Conservation (phyloP, 1,284 basidiomycete genomes). For the Calocybe gambosa region DNA sequence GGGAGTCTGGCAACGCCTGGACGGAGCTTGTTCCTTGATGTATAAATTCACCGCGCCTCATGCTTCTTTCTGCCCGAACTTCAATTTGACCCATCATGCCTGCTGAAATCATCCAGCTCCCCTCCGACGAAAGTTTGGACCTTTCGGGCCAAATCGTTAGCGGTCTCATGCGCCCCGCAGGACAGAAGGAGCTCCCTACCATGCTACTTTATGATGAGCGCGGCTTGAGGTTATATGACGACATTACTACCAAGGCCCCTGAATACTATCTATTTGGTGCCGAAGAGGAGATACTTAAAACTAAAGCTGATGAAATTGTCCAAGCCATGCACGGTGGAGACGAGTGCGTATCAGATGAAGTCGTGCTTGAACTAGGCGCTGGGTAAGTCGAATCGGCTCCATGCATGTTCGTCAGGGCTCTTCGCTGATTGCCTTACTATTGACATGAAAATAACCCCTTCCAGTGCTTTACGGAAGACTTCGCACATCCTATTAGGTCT, state of each 20-base stretch:
- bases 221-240: constrained; percentile 79
- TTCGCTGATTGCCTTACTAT: neutral
- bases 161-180: constrained; percentile 49
- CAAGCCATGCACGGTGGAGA: constrained; percentile 59
- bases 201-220: constrained; percentile 84
- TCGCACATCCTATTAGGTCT: constrained; percentile 80
- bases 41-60: constrained; percentile 9
- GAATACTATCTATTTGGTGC: constrained; percentile 89
- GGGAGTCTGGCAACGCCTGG: neutral
- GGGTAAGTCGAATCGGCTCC: constrained; percentile 53
- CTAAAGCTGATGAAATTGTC: constrained; percentile 61
- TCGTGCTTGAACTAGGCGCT: constrained; percentile 81
- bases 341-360: constrained; percentile 44
- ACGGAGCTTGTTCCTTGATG: constrained; percentile 4
- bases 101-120: constrained; percentile 45
- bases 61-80: neutral
- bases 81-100: constrained; percentile 29
- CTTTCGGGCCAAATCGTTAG: constrained; percentile 43
- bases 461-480: constrained; percentile 84
- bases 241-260: constrained; percentile 72
- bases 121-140: constrained; percentile 29
- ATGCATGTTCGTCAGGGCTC: neutral
- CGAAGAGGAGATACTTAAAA: constrained; percentile 67
- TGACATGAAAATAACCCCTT: constrained; percentile 2
- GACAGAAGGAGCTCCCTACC: constrained; percentile 72